A percentile compares a stretch with the other conserved stretches of the same genome.
These are phyloP conservation scores for Suhomyces kunorum DNA, from an alignment of 1,139 yeast species.

Conservation along the genomic window DNA sequence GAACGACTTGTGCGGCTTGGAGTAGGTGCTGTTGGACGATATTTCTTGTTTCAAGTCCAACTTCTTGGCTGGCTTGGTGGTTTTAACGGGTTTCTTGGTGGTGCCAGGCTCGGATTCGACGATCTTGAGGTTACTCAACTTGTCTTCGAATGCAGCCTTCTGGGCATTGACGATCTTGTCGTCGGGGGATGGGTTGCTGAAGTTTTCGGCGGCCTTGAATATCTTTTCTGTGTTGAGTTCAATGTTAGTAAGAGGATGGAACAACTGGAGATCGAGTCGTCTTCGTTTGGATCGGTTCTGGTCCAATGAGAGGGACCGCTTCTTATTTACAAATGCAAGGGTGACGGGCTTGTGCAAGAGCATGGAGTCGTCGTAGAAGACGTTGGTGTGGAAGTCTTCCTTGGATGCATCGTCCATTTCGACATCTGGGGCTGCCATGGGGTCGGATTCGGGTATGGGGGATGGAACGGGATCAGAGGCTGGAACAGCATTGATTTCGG, in stretches of 20 bases:
- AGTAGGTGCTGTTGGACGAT: slow-evolving; percentile 30
- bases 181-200: slow-evolving; percentile 79
- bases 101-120: slow-evolving; percentile 11
- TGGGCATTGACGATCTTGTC: slow-evolving; percentile 69
- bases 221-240: slow-evolving; percentile 48
- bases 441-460: background rate
- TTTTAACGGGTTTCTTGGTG: slow-evolving; percentile 21
- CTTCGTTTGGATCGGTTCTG: slow-evolving; percentile 28
- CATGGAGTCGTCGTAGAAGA: slow-evolving; percentile 25
- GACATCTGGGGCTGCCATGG: background rate
- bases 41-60: slow-evolving; percentile 45
- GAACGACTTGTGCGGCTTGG: slow-evolving; percentile 70
- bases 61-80: slow-evolving; percentile 45
- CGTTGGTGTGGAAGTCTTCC: slow-evolving; percentile 9
- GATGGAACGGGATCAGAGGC: background rate
- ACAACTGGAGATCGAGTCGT: slow-evolving; percentile 24
- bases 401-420: slow-evolving; percentile 1
- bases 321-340: slow-evolving; percentile 6
- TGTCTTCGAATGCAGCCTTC: slow-evolving; percentile 48
- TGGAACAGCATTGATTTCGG: background rate
- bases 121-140: slow-evolving; percentile 33
- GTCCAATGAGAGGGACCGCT: slow-evolving; percentile 11
- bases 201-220: slow-evolving; percentile 55
- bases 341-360: slow-evolving; percentile 15
- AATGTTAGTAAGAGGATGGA: slow-evolving; percentile 43